Evolutionary conservation across 1,284 basidiomycete genomes (phyloP), one percentile per base, ranked within the genome.

Genomic region (Cutaneotrichosporon sp.): DNA sequence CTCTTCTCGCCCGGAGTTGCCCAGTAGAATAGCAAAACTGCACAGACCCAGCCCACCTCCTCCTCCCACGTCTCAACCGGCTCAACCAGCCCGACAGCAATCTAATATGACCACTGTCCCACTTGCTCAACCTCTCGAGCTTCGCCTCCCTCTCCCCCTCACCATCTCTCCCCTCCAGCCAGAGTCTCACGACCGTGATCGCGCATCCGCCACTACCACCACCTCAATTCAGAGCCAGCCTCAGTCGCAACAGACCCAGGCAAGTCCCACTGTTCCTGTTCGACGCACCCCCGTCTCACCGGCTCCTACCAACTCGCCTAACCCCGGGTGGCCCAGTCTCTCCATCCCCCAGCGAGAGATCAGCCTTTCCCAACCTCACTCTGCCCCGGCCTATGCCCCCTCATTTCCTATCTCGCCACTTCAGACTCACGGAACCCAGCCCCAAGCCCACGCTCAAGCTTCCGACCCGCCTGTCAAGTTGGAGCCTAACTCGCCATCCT

Each of bases 91-190:
- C n/a, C n/a, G n/a, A n/a, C n/a, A n/a, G n/a, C n/a, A n/a, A n/a
- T n/a, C n/a, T n/a, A n/a, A n/a, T n/a, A 54, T 54, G 53, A 27
- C 53, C 38, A 35, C 31, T 22, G 31, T 55, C 17, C 54, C 54
- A n/a, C 44, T 55, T 29, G 22, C 41, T 17, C 54, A 46, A 20
- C 48, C 44, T 17, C 37, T 50, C 16, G 53, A 50, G 35, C 27
- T 54, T 17, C 38, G 22, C n/a, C 16, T 31, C 29, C 29, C 14
- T 9, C 29, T 10, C 29, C 9, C 29, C 33, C 37, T 12, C 32
- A 50, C 32, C 17, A 17, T 9, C 19, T 6, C 44, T 4, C 31
- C 53, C 17, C 46, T 31, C 19, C 24, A 33, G 19, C 26, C 25
- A 16, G 9, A 25, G 37, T 20, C 16, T 24, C 19, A 42, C 27